These are phyloP conservation scores for Aspergillus sp. DNA, from an alignment of 2,329 filamentous ascomycete species.

Conservation along the genomic window DNA sequence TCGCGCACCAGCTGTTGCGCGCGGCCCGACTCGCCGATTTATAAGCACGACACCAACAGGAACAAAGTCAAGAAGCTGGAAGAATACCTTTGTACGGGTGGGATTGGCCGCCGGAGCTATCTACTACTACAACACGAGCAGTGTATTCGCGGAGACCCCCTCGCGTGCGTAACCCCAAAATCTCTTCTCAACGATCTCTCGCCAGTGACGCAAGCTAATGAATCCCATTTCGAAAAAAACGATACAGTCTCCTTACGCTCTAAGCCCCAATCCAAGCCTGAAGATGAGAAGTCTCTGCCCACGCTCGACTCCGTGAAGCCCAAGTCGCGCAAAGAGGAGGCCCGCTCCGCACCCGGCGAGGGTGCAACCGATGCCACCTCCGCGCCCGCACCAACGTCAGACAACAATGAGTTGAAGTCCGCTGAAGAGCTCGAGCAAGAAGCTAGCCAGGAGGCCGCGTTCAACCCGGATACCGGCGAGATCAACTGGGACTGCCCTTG, in stretches of 20 bases:
- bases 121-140: conserved; percentile 93
- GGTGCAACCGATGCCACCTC: not conserved
- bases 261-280: conserved; percentile 27
- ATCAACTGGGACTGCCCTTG: conserved; percentile 99
- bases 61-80: conserved; percentile 76
- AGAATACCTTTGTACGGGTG: conserved; percentile 71
- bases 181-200: conserved; percentile 13
- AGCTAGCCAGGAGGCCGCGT: conserved; percentile 83
- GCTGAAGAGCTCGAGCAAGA: conserved; percentile 71
- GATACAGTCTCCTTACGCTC: conserved; percentile 34
- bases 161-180: conserved; percentile 58
- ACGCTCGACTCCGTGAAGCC: conserved; percentile 69
- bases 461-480: conserved; percentile 97
- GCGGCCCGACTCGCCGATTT: conserved; percentile 45
- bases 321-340: conserved; percentile 42
- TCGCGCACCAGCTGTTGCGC: conserved; percentile 36
- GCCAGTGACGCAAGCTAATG: conserved; percentile 4
- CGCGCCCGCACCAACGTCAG: conserved; percentile 8
- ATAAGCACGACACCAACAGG: conserved; percentile 58
- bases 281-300: conserved; percentile 52
- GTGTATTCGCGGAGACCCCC: conserved; percentile 80
- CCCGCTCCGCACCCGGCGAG: conserved; percentile 15
- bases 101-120: conserved; percentile 72
- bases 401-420: conserved; percentile 29
- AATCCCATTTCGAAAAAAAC: not conserved